Conservation (phyloP, 2,329 filamentous ascomycete species). For the Colletotrichum lindemuthianum region DNA sequence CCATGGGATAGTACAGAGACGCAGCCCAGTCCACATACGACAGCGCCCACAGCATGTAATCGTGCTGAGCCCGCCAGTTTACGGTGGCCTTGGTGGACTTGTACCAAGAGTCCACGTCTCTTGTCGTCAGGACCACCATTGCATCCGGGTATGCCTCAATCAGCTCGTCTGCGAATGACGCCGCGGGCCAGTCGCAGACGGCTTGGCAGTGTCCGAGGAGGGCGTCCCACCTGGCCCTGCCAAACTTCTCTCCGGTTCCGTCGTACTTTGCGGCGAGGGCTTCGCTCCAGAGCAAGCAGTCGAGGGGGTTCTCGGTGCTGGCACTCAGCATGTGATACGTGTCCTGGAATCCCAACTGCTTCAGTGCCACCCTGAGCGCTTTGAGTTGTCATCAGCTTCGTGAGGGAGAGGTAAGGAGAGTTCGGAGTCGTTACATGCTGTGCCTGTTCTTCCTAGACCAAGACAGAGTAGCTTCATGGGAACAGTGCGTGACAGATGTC, state of each 20-base stretch:
- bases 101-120: slow-evolving; percentile 46
- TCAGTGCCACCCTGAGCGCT: slow-evolving; percentile 50
- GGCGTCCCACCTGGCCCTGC: slow-evolving; percentile 45
- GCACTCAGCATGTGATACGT: slow-evolving; percentile 35
- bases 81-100: slow-evolving; percentile 39
- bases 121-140: slow-evolving; percentile 45
- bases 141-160: slow-evolving; percentile 47
- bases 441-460: slow-evolving; percentile 76
- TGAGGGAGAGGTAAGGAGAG: not conserved
- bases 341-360: slow-evolving; percentile 24
- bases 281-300: slow-evolving; percentile 74
- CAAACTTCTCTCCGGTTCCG: slow-evolving; percentile 35
- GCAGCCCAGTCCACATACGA: slow-evolving; percentile 67
- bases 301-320: slow-evolving; percentile 24
- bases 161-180: slow-evolving; percentile 39
- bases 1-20: slow-evolving; percentile 75
- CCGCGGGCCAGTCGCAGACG: slow-evolving; percentile 36
- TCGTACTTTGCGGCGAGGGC: slow-evolving; percentile 66
- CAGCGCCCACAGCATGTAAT: slow-evolving; percentile 36
- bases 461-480: slow-evolving; percentile 79
- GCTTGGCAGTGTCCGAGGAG: slow-evolving; percentile 45
- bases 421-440: slow-evolving; percentile 65
- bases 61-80: slow-evolving; percentile 40
- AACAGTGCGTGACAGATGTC: slow-evolving; percentile 71
- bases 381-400: not conserved